phyloP scores from a whole-genome alignment of 176 grass and related monocot genomes.

The Cocos nucifera region DNA sequence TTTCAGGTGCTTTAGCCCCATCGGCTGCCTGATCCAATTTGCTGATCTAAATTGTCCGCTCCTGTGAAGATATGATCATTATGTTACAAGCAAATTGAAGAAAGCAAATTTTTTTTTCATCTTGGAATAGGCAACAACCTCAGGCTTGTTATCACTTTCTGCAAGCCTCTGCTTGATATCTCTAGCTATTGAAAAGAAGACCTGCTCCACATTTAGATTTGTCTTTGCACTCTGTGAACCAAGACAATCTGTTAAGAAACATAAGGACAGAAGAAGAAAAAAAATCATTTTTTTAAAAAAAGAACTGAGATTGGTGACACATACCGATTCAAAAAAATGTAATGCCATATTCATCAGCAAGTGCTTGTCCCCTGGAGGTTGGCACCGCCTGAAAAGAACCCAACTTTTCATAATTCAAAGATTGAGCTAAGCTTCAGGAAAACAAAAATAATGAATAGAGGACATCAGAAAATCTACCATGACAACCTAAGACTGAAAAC shows the following conservation, averaged over 20 bases:
- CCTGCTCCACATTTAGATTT: constrained; percentile 71
- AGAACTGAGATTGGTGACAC: background rate
- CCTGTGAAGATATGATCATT: constrained; percentile 20
- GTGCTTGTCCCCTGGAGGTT: constrained; percentile 68
- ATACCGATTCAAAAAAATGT: constrained; percentile 81
- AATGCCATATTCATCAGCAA: constrained; percentile 75
- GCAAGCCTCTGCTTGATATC: constrained; percentile 71
- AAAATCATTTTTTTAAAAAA: no score
- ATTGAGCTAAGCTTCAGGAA: constrained; percentile 16
- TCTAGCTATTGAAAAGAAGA: constrained; percentile 65
- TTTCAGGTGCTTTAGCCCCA: constrained; percentile 15
- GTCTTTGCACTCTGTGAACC: constrained; percentile 59
- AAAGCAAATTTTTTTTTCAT: no score
- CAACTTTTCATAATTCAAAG: background rate
- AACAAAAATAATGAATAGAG: no score
- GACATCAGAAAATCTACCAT: no score
- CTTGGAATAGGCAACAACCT: background rate
- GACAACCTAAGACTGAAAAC: no score
- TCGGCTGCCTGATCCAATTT: constrained; percentile 22
- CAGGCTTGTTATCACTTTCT: constrained; percentile 46
- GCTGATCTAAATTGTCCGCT: constrained; percentile 36
- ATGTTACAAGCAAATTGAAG: no score
- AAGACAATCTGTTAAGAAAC: no score
- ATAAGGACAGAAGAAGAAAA: no score
- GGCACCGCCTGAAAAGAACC: constrained; percentile 41